A percentile compares a stretch with the other conserved stretches of the same genome.
phyloP scores from a whole-genome alignment of 371 early-diverging fungal genomes.

The Paraphysoderma sedebokerense region DNA sequence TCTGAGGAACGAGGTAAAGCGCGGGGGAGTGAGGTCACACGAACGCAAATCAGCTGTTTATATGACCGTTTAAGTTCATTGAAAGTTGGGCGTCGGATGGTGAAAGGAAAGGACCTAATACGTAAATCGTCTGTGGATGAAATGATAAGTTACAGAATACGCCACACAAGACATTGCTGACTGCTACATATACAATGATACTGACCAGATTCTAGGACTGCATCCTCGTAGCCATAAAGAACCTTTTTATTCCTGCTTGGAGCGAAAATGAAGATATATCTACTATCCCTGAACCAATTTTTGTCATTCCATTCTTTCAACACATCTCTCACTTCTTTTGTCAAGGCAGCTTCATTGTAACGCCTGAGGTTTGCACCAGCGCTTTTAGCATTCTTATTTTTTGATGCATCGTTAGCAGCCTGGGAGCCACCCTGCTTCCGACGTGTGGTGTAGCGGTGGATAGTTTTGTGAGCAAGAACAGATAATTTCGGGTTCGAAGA shows the following conservation, averaged over 20 bases:
- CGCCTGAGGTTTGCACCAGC: slow-evolving; percentile 81
- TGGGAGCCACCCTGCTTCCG: slow-evolving; percentile 91
- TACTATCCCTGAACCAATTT: slow-evolving; percentile 24
- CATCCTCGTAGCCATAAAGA: slow-evolving; percentile 41
- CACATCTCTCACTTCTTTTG: slow-evolving; percentile 55
- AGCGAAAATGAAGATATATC: slow-evolving; percentile 47
- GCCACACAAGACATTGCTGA: not conserved
- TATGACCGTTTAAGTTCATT: slow-evolving; percentile 34
- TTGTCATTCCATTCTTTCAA: slow-evolving; percentile 40
- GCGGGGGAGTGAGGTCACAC: too few relatives aligned
- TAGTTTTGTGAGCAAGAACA: slow-evolving; percentile 61
- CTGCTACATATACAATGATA: too few relatives aligned
- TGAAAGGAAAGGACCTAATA: slow-evolving; percentile 47
- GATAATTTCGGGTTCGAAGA: not conserved
- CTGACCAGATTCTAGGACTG: slow-evolving; percentile 19
- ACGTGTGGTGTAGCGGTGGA: slow-evolving; percentile 87
- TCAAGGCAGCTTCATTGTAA: slow-evolving; percentile 64
- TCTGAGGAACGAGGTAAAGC: not conserved
- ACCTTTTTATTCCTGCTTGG: slow-evolving; percentile 38
- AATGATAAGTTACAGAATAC: not conserved
- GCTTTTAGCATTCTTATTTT: slow-evolving; percentile 62
- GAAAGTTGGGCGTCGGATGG: slow-evolving; percentile 56
- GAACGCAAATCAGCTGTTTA: slow-evolving; percentile 8
- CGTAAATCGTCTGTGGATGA: slow-evolving; percentile 21
- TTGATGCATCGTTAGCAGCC: slow-evolving; percentile 53